Evolutionary conservation across 2,329 filamentous ascomycete species (phyloP).

Genomic region (Nothomitra cinnamomea): DNA sequence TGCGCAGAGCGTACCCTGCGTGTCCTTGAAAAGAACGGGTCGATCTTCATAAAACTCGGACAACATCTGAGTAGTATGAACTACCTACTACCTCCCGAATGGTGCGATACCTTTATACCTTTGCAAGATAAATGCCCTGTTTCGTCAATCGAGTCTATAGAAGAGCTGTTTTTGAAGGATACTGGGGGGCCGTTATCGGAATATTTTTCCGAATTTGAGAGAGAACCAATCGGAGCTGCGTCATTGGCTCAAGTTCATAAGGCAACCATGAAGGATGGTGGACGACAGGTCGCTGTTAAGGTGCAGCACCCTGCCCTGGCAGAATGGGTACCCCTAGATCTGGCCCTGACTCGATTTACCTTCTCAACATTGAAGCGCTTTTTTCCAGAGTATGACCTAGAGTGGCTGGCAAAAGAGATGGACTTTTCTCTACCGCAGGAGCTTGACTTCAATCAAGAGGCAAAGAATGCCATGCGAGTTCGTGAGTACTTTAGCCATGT

Average conservation of each 20-base stretch:
- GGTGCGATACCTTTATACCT: slow-evolving; percentile 90
- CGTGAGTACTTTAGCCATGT: slow-evolving; percentile 65
- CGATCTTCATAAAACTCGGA: slow-evolving; percentile 95
- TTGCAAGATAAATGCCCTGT: slow-evolving; percentile 92
- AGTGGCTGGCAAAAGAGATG: slow-evolving; percentile 92
- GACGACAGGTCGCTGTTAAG: slow-evolving; percentile 85
- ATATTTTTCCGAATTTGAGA: slow-evolving; percentile 72
- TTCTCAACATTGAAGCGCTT: slow-evolving; percentile 81
- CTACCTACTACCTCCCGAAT: slow-evolving; percentile 78
- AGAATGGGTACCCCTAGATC: slow-evolving; percentile 78
- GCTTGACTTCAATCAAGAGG: slow-evolving; percentile 76
- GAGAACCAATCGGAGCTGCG: slow-evolving; percentile 72
- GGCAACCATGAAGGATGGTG: slow-evolving; percentile 64
- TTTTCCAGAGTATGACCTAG: slow-evolving; percentile 94
- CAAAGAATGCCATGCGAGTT: slow-evolving; percentile 63
- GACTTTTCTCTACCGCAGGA: slow-evolving; percentile 79
- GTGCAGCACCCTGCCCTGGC: slow-evolving; percentile 83
- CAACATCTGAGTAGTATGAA: slow-evolving; percentile 95
- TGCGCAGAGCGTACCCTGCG: slow-evolving; percentile 76
- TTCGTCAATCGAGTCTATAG: slow-evolving; percentile 72
- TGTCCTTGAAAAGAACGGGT: slow-evolving; percentile 88
- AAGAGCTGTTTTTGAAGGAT: slow-evolving; percentile 71
- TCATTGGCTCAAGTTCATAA: slow-evolving; percentile 90
- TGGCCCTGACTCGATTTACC: slow-evolving; percentile 72
- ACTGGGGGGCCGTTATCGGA: slow-evolving; percentile 65